Evolutionary conservation across 768 basidiomycete species (phyloP).

Genomic region (Exidia glandulosa): DNA sequence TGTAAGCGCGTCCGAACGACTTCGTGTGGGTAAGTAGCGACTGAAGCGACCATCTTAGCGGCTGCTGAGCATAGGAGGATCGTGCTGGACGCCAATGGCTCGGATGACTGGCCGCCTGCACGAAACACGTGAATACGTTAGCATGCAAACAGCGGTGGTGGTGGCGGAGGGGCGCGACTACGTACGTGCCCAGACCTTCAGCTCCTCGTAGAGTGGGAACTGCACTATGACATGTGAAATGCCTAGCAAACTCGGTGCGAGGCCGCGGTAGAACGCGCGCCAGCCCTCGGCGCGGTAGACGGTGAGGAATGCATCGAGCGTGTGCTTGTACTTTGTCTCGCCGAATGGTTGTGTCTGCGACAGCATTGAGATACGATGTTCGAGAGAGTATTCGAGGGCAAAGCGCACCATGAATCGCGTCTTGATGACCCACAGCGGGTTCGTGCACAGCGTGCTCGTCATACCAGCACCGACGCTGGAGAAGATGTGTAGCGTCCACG

Average conservation of each 20-base stretch:
- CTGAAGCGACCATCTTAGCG: slow-evolving; percentile 91
- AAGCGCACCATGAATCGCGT: slow-evolving; percentile 89
- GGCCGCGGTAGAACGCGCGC: slow-evolving; percentile 86
- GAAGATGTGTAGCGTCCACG: slow-evolving; percentile 79
- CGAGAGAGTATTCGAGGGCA: slow-evolving; percentile 6
- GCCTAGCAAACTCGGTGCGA: slow-evolving; percentile 86
- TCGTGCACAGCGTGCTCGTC: slow-evolving; percentile 84
- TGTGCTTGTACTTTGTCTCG: slow-evolving; percentile 77
- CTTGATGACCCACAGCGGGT: slow-evolving; percentile 98
- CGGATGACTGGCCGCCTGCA: slow-evolving; percentile 34
- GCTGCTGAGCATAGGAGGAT: slow-evolving; percentile 87
- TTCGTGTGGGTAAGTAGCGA: slow-evolving; percentile 97
- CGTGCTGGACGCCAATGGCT: slow-evolving; percentile 40
- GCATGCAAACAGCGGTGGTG: slow-evolving; percentile 5
- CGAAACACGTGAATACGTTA: neutral
- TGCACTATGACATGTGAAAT: slow-evolving; percentile 94
- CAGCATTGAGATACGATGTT: neutral
- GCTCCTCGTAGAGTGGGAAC: slow-evolving; percentile 90
- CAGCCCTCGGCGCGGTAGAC: slow-evolving; percentile 87
- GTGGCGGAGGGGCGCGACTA: slow-evolving; percentile 17
- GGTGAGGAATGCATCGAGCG: slow-evolving; percentile 76
- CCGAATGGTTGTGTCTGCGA: slow-evolving; percentile 69
- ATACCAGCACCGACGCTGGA: slow-evolving; percentile 97
- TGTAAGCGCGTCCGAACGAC: slow-evolving; percentile 97
- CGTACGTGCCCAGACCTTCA: slow-evolving; percentile 81